Evolutionary conservation across 352 stramenopile genomes (phyloP).

Genomic region (Globisporangium viniferum): DNA sequence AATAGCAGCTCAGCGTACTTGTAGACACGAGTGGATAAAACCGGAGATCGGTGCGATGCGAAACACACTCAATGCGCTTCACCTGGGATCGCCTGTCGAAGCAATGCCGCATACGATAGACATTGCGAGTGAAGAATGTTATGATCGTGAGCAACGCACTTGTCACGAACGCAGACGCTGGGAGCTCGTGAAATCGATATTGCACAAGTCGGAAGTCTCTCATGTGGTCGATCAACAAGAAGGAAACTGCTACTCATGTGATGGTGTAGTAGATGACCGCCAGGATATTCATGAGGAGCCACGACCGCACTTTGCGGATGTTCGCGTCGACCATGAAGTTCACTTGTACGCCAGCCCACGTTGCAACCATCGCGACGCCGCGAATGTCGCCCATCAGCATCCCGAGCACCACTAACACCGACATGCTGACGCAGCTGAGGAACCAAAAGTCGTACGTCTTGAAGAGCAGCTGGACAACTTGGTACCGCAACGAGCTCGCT

Average conservation of each 20-base stretch:
- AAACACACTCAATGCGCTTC: constrained; percentile 7
- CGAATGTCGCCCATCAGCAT: constrained; percentile 3
- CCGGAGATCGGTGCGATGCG: constrained; percentile 5
- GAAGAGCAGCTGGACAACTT: neutral
- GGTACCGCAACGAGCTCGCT: neutral
- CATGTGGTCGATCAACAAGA: neutral
- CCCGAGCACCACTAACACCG: constrained; percentile 3
- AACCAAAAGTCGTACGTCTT: constrained; percentile 12
- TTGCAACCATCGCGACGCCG: neutral
- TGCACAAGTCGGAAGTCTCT: neutral
- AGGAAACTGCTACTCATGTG: neutral
- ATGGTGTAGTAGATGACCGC: neutral
- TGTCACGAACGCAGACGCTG: neutral
- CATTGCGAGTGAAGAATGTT: neutral
- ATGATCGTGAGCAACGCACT: neutral
- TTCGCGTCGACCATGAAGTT: constrained; percentile 11
- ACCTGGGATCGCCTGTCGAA: neutral
- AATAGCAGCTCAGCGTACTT: too few relatives aligned
- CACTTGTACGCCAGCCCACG: neutral
- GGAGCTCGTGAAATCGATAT: neutral
- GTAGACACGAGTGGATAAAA: neutral
- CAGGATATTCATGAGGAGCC: constrained; percentile 6
- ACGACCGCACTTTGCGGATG: constrained; percentile 3
- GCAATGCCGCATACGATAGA: constrained; percentile 6
- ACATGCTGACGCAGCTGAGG: neutral